Evolutionary conservation across 768 basidiomycete species (phyloP), one percentile per base, ranked within the genome.

Genomic region (Myochromella boudieri): DNA sequence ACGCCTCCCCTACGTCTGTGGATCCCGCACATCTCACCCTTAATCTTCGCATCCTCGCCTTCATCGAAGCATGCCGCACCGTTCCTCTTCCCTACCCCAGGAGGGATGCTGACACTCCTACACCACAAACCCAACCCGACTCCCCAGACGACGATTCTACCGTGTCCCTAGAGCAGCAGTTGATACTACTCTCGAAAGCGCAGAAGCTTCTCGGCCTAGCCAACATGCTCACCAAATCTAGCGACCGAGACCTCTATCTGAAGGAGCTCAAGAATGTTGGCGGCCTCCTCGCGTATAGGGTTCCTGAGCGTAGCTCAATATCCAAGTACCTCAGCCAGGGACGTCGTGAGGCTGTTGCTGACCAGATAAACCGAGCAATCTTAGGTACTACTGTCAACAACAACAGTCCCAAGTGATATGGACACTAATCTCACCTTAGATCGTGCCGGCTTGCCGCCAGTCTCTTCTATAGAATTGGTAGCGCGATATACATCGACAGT

Each of bases 341-440:
- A 42, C 72, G 94, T 58, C 78, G 94, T 49, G 85, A 89, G 53
- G 81, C 79, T 4, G 78, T 97, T 17, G 93, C 93, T 4, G 87
- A 91, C 47, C 89, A 94, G 67, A 84, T 98, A 32, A 88, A 95
- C 54, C 75, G 80, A 34, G 94, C 93, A 12, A 87, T 97, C 37
- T 66, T 97, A 10, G 71, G 94, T 94, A 56, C 61, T 90, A 75
- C 18, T 31, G 8, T 11, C 18, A 24, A 17, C 29, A 15, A 22
- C n/a, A n/a, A 11, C 6, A 27, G 40, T 33, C 20, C 36, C 40
- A 31, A 4, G 22, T 40, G n/a, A 12, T 22, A 8, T 37, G 14
- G 25, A 24, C 14, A 12, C 32, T 27, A 6, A 18, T 26, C 4
- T 21, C 20, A 38, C n/a, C 46, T 20, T 38, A 89, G 87, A 80